Evolutionary conservation across 805 yeast species (phyloP), one percentile per base, ranked within the genome.

Genomic region (Cyberlindnera maclurae): DNA sequence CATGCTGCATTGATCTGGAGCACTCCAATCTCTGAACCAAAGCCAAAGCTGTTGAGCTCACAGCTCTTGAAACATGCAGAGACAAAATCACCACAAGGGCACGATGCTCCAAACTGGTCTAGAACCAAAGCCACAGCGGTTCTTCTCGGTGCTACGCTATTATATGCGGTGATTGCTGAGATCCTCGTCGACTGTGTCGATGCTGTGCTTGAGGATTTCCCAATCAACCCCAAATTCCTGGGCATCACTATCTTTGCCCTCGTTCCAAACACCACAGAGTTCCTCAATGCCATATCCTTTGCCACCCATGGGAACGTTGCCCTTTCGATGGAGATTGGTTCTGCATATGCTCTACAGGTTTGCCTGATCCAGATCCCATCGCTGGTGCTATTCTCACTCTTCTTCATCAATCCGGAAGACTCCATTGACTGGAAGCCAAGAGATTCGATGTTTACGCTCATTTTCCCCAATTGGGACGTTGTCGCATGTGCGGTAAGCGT

Each of bases 1-100:
- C 98, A 93, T 61, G 98, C 98, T 0, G 90, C 96, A 1, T 68
- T 88, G 64, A 93, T 93, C 47, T 93, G 98, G 98, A 84, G 86
- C 33, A 74, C 79, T 1, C 79, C 81, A 4, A 70, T 71, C 6
- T 58, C 49, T 26, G 55, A 55, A 45, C 37, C 51, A 16, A 58
- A 43, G 31, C 50, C 48, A 30, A 52, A 52, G 43, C 33, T 32
- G 36, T 15, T 27, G 13, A 36, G 18, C 5, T 29, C 47, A 11
- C 42, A 33, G 12, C 41, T 49, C 11, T 38, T 33, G 26, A 50
- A 50, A 28, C 33, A 16, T 37, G 36, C 29, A 13, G 31, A 42
- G 33, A 41, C 38, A 31, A 39, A 29, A 9, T 50, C 49, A 33
- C 43, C 49, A 29, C 45, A 82, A 5, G 94, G 95, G 1, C 97